Evolutionary conservation across 192 early-diverging fungal genomes (phyloP), one percentile per base, ranked within the genome.

Genomic region (Coemansia sp.): DNA sequence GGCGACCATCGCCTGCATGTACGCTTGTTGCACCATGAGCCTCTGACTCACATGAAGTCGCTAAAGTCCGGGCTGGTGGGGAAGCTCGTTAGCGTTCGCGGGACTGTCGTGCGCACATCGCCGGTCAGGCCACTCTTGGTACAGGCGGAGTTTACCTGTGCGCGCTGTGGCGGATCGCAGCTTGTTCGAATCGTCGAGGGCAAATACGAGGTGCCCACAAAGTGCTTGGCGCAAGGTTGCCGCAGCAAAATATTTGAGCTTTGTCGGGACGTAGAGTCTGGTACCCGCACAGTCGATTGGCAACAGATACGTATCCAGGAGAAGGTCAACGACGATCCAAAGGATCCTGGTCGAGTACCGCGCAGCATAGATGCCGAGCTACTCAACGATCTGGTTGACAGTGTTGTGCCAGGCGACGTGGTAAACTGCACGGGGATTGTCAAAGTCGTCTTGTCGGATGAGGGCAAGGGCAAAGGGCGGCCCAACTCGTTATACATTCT

Each of bases 301-400:
- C 91, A 93, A 60, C 84, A 83, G 54, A 88, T 93, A 34, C 86
- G 89, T 38, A 85, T 93, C 24, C 91, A 93, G 70, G 91, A 93
- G 43, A 90, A 90, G 62, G 70, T 90, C 18, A 82, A 85, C 18
- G 87, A 91, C 50, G 87, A 90, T 46, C 84, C 86, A 26, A 53
- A 78, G 29, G 86, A 91, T 40, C 80, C 87, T 0, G 87, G 86
- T 11, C 67, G 88, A 10, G 83, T 93, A 12, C 92, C 92, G 21
- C 81, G 89, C 53, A 88, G 84, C 32, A 82, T 93, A 14, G 91
- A 93, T 39, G 88, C 87, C 15, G 91, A 93, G 68, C 77, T 90
- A 6, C 81, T 82, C 10, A 81, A 87, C 32, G 88, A 93, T 33
- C 65, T 93, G 33, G 90, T 93, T 1, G 91, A 93, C 61, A 59